Percentiles rank a stretch among this genome's conserved stretches.
phyloP scores from a whole-genome alignment of 2,329 filamentous ascomycete species.

The Zopfia rhizophila region DNA sequence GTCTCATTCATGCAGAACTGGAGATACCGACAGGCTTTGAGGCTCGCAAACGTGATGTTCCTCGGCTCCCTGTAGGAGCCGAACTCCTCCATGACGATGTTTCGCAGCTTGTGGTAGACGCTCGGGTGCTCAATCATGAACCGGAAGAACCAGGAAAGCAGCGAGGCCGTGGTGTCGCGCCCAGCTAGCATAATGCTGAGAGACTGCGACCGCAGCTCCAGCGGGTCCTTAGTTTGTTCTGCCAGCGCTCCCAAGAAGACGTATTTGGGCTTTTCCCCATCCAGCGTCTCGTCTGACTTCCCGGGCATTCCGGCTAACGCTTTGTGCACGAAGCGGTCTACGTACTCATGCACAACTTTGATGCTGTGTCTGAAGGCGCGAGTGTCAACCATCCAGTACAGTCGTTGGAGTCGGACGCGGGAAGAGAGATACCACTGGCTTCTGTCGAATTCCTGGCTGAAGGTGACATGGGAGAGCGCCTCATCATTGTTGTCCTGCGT shows the following conservation, averaged over 20 bases:
- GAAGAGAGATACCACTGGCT: background rate
- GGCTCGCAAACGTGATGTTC: conserved; percentile 16
- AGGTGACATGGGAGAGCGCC: background rate
- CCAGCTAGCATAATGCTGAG: conserved; percentile 64
- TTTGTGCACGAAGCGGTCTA: conserved; percentile 6
- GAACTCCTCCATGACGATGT: conserved; percentile 44
- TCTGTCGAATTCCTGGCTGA: background rate
- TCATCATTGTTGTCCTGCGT: background rate
- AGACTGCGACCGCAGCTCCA: conserved; percentile 47
- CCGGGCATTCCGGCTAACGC: conserved; percentile 1
- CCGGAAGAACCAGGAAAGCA: conserved; percentile 54
- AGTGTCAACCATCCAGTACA: conserved; percentile 1
- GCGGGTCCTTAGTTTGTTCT: conserved; percentile 5
- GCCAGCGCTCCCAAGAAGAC: conserved; percentile 19
- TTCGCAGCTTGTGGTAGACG: conserved; percentile 51
- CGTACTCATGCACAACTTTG: background rate
- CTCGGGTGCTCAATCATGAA: conserved; percentile 50
- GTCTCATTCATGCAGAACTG: conserved; percentile 35
- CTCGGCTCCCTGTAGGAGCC: conserved; percentile 38
- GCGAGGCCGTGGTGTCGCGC: conserved; percentile 66
- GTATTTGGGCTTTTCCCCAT: conserved; percentile 8
- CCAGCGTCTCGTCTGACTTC: background rate
- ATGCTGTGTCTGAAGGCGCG: background rate
- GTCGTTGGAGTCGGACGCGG: background rate
- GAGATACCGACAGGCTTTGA: conserved; percentile 29